Base-by-base conservation (phyloP, 306 rosid species). In the barrel medic (Medicago truncatula) region DNA sequence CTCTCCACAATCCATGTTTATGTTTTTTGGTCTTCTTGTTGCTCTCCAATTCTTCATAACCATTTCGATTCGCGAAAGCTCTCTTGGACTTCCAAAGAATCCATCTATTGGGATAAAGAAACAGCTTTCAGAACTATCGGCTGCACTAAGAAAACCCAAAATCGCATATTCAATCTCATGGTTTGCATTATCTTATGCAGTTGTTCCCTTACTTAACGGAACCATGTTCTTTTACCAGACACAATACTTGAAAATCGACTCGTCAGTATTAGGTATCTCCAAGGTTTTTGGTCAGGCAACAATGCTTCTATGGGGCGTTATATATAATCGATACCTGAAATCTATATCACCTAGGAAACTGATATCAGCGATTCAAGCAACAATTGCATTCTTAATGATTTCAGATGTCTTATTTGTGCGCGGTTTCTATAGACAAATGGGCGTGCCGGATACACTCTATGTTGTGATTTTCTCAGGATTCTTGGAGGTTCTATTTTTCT, bases 141-240 rank as follows among this genome's bases (percentile, higher is more conserved):
- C 69, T 41, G 89, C 92, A n/a, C 74, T 90, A 73, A 76, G 80
- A 78, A 81, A 85, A 65, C 97, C 93, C 3, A 90, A 92, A 81
- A 89, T 90, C 15, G 74, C 92, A 8, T 81, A 70, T 72, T 85
- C 98, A 14, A 77, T 95, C 59, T 63, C 86, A 73, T 95, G 98
- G 98, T 90, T 95, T 60, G 91, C 96, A 17, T 86, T 87, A 69
- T 95, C 97, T n/a, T 88, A 90, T 66, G 96, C 97, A 46, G 76
- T 86, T 54, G 89, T 89, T 78, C 98, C 97, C 18, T 86, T 88
- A 28, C 84, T 95, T 16, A 90, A 96, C 9, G 93, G 98, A 74
- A 90, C 97, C 63, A 87, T 95, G 98, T 95, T 95, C 91, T 92
- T 95, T 81, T 95, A 95, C 78, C 98, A 95, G 72, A 92, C 96